Evolutionary conservation across 1,284 basidiomycete species (phyloP).

Genomic region (Naganishia sp.): DNA sequence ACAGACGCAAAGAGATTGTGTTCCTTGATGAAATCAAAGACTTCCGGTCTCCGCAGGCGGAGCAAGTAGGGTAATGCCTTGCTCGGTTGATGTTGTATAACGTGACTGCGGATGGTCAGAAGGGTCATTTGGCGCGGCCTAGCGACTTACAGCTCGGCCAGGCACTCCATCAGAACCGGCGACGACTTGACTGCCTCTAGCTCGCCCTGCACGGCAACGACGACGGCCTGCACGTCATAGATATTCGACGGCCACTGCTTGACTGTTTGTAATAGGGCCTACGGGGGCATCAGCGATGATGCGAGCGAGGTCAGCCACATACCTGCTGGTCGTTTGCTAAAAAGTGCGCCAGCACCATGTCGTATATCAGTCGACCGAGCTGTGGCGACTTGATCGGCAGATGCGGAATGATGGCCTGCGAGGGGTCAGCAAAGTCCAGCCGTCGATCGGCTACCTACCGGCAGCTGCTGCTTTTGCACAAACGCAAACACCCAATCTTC

Average conservation of each 20-base stretch:
- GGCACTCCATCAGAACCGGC: slow-evolving; percentile 79
- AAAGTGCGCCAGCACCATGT: slow-evolving; percentile 90
- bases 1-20: slow-evolving; percentile 94
- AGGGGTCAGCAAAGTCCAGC: too few species aligned
- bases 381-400: slow-evolving; percentile 81
- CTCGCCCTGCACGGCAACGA: slow-evolving; percentile 81
- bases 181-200: slow-evolving; percentile 66
- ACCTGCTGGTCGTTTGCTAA: slow-evolving; percentile 75
- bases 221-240: slow-evolving; percentile 83
- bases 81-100: slow-evolving; percentile 83
- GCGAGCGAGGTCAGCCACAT: slow-evolving; percentile 36
- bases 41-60: slow-evolving; percentile 78
- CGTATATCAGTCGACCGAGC: slow-evolving; percentile 83
- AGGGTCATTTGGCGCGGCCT: neutral
- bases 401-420: slow-evolving; percentile 79
- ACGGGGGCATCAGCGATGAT: slow-evolving; percentile 2
- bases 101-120: slow-evolving; percentile 61
- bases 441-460: slow-evolving; percentile 57
- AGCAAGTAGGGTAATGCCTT: slow-evolving; percentile 91
- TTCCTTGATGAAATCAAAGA: slow-evolving; percentile 92
- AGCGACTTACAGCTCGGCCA: slow-evolving; percentile 77
- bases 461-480: slow-evolving; percentile 76
- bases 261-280: slow-evolving; percentile 77
- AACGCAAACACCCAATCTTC: slow-evolving; percentile 94
- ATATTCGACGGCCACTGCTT: slow-evolving; percentile 87